Conservation (phyloP, 345 rosid species). For the Microthlaspi erraticum region DNA sequence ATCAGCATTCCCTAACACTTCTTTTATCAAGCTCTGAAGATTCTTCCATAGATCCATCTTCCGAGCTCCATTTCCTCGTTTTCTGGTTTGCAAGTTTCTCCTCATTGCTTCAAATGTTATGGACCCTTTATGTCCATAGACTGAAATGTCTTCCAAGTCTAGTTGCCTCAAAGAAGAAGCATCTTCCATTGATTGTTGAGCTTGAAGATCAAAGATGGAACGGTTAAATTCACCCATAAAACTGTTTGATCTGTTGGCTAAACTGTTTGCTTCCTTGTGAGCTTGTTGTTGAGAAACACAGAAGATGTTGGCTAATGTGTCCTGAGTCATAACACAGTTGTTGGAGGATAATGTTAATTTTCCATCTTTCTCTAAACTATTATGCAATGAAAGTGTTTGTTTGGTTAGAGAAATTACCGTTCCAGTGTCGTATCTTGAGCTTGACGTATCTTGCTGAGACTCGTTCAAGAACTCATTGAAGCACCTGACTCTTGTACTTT, state of each 20-base stretch:
- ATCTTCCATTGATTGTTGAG: conserved; percentile 46
- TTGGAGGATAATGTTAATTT: background rate
- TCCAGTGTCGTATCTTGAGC: conserved; percentile 34
- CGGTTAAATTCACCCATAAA: conserved; percentile 50
- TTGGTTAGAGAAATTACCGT: conserved; percentile 49
- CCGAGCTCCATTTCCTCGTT: conserved; percentile 41
- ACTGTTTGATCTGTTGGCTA: conserved; percentile 44
- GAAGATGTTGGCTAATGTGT: conserved; percentile 28
- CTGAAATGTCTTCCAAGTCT: conserved; percentile 44
- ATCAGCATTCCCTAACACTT: conserved; percentile 54
- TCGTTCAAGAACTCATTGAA: conserved; percentile 69
- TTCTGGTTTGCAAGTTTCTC: conserved; percentile 32
- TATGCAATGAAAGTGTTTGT: conserved; percentile 2
- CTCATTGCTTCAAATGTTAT: conserved; percentile 44
- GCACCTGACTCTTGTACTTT: conserved; percentile 46
- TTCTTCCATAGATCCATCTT: conserved; percentile 54
- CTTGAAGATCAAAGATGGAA: conserved; percentile 51
- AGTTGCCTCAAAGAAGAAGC: conserved; percentile 32
- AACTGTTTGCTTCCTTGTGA: conserved; percentile 35
- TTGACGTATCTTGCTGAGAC: conserved; percentile 55
- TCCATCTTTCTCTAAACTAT: background rate
- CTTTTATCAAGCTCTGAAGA: conserved; percentile 64
- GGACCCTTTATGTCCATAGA: conserved; percentile 51
- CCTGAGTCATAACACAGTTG: conserved; percentile 47
- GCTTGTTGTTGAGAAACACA: conserved; percentile 33